Conservation (phyloP, 257 asterid species). For the Anisodus tanguticus region DNA sequence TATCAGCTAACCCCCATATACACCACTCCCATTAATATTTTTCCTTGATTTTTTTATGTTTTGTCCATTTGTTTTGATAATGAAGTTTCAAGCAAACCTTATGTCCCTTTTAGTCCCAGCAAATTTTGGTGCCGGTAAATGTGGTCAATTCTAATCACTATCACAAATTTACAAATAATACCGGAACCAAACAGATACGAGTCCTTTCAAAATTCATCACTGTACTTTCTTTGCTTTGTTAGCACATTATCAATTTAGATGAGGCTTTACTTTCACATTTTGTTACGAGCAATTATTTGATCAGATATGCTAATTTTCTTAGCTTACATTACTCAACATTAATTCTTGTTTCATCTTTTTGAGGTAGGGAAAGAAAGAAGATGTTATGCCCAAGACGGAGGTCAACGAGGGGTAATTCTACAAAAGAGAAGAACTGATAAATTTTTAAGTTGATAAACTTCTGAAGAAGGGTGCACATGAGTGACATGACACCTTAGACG, state of each 20-base stretch:
- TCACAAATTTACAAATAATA: background rate
- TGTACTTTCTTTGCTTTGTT: background rate
- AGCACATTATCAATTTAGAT: background rate
- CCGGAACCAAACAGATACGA: background rate
- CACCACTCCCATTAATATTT: conserved; percentile 5
- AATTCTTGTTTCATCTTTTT: no score
- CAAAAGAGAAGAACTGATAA: no score
- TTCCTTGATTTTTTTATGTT: conserved; percentile 7
- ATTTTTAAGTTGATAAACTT: no score
- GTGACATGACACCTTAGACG: no score
- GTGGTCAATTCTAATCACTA: background rate
- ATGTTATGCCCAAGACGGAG: no score
- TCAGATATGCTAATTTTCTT: background rate
- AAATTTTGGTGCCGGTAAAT: background rate
- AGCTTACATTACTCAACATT: background rate
- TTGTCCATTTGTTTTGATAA: conserved; percentile 26
- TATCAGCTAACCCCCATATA: background rate
- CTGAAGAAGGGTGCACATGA: no score
- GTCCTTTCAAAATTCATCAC: background rate
- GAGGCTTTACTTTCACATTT: background rate
- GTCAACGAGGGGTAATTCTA: no score
- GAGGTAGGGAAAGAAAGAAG: no score
- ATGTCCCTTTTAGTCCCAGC: conserved; percentile 21
- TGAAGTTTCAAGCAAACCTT: conserved; percentile 8
- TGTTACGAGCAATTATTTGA: background rate